Percentiles rank a stretch among this genome's conserved stretches.
Evolutionary conservation across 257 asterid genomes (phyloP).

Genomic region (Solanum lycopersicoides): DNA sequence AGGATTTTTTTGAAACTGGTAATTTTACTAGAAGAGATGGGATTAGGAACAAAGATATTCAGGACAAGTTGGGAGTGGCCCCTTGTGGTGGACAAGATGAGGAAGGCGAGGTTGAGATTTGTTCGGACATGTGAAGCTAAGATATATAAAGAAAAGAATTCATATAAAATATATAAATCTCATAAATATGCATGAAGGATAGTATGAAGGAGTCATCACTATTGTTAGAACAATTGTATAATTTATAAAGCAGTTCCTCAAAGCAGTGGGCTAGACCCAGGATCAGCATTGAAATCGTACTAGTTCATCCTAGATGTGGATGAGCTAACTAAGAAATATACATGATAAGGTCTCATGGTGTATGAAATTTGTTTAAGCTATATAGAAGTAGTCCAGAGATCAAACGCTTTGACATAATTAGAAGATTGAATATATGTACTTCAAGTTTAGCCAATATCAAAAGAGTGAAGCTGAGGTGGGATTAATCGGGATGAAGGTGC

Average conservation of each 20-base stretch:
- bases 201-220: background rate
- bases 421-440: background rate
- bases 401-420: background rate
- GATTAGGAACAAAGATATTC: background rate
- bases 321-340: background rate
- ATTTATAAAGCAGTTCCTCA: background rate
- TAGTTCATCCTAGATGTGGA: background rate
- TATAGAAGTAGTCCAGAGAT: background rate
- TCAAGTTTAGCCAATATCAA: background rate
- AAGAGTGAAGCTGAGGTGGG: background rate
- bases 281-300: background rate
- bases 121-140: background rate
- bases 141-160: background rate
- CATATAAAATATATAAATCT: background rate
- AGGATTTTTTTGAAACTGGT: background rate
- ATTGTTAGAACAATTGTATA: background rate
- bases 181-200: background rate
- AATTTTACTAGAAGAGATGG: background rate
- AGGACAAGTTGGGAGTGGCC: background rate
- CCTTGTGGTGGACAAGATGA: background rate
- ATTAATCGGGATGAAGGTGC: background rate
- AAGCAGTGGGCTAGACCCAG: background rate
- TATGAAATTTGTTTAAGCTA: background rate
- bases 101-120: background rate
- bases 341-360: background rate